Evolutionary conservation across 2,329 filamentous ascomycete species (phyloP).

Genomic region (Parascedosporium putredinis): DNA sequence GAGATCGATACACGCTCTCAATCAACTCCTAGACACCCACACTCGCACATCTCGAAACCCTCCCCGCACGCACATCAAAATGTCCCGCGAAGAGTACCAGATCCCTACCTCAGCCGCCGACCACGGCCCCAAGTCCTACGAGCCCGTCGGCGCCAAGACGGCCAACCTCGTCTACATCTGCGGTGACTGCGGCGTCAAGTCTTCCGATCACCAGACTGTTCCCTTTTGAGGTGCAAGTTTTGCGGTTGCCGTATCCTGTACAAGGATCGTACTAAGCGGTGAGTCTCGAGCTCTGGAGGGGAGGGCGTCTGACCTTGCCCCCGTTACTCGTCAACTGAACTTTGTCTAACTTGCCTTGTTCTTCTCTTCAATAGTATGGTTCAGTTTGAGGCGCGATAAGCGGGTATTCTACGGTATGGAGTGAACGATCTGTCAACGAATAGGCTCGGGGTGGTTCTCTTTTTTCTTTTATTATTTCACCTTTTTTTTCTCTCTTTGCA

Average conservation of each 20-base stretch:
- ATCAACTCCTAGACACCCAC: too few species aligned
- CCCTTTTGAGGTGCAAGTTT: constrained; percentile 84
- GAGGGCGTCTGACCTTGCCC: neutral
- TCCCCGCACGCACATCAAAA: constrained; percentile 12
- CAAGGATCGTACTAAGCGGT: constrained; percentile 97
- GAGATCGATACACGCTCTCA: too few species aligned
- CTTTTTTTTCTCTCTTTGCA: neutral
- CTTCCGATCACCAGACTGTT: constrained; percentile 48
- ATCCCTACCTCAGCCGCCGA: constrained; percentile 43
- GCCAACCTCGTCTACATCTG: constrained; percentile 25
- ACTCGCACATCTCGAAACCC: neutral
- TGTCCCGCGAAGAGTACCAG: constrained; percentile 71
- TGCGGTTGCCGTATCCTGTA: constrained; percentile 94
- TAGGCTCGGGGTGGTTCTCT: too few species aligned
- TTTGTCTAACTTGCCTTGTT: constrained; percentile 13
- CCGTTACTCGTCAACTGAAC: neutral
- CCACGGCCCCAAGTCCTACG: constrained; percentile 8
- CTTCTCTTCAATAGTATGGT: constrained; percentile 67
- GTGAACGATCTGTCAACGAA: neutral
- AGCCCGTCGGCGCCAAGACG: constrained; percentile 29
- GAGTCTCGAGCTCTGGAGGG: too few species aligned
- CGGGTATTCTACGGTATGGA: neutral
- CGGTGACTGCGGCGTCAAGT: constrained; percentile 38
- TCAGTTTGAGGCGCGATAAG: constrained; percentile 85
- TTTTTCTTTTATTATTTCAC: too few species aligned